These are phyloP conservation scores for Carex parvula DNA, from an alignment of 176 grass and related monocot species.

Conservation along the genomic window DNA sequence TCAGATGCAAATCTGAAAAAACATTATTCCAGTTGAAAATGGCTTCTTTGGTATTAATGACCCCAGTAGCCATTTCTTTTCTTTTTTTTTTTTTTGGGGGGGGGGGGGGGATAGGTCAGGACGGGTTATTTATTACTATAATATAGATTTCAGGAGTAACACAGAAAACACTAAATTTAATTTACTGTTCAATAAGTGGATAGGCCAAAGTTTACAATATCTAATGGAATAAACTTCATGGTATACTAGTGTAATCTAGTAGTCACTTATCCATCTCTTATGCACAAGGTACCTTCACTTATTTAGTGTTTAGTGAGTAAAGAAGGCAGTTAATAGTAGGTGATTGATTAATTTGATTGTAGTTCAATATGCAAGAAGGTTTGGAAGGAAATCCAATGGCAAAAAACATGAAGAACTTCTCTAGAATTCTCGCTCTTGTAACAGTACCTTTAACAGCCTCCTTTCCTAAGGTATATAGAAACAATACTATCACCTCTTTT, in stretches of 20 bases:
- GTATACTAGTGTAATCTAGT: neutral
- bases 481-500: constrained; percentile 24
- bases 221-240: neutral
- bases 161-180: neutral
- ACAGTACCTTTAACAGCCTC: constrained; percentile 77
- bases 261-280: neutral
- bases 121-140: neutral
- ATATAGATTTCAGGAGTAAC: neutral
- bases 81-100: too few species aligned
- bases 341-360: constrained; percentile 13
- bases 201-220: neutral
- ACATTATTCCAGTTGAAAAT: neutral
- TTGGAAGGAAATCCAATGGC: constrained; percentile 71
- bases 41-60: neutral
- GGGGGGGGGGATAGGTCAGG: neutral
- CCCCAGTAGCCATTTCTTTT: neutral
- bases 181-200: neutral
- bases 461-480: constrained; percentile 75
- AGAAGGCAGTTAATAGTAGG: neutral
- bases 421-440: constrained; percentile 72
- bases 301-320: neutral
- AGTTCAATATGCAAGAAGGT: constrained; percentile 97
- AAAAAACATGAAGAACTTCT: constrained; percentile 68
- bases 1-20: neutral
- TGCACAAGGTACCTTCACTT: constrained; percentile 10